Conservation (phyloP, 2,329 filamentous ascomycete genomes). For the Ophiostoma sp. region DNA sequence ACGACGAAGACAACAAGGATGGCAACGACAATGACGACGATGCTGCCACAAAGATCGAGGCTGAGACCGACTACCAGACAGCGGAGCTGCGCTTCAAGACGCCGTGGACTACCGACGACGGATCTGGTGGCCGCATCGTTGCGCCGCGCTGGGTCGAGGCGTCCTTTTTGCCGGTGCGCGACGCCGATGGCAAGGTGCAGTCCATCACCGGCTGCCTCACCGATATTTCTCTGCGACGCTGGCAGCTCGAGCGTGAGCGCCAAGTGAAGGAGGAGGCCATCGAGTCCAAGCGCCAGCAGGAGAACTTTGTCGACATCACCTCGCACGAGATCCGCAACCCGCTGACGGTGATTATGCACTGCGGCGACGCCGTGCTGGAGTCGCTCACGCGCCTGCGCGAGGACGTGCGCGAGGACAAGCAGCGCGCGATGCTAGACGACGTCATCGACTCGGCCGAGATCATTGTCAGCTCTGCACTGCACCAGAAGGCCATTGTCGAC, state of each 20-base stretch:
- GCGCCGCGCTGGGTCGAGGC: conserved; percentile 46
- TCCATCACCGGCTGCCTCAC: conserved; percentile 47
- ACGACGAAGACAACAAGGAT: neutral
- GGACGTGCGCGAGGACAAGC: conserved; percentile 23
- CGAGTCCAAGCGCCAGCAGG: conserved; percentile 61
- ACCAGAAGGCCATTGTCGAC: conserved; percentile 75
- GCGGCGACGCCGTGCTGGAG: conserved; percentile 62
- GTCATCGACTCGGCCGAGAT: conserved; percentile 71
- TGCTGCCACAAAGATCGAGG: conserved; percentile 1
- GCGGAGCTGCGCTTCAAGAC: conserved; percentile 47
- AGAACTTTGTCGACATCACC: conserved; percentile 75
- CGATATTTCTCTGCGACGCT: conserved; percentile 47
- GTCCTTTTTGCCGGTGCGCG: conserved; percentile 47
- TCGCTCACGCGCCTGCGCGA: conserved; percentile 43
- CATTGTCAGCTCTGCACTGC: conserved; percentile 70
- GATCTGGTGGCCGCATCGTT: conserved; percentile 39
- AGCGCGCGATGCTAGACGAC: conserved; percentile 46
- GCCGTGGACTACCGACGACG: conserved; percentile 43
- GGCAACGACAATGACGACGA: neutral
- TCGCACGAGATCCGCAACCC: conserved; percentile 71
- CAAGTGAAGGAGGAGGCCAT: conserved; percentile 51
- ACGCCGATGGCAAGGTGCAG: conserved; percentile 42
- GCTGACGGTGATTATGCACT: conserved; percentile 66
- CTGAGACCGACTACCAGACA: conserved; percentile 41
- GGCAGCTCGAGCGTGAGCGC: conserved; percentile 47